Percentiles rank a stretch among this genome's conserved stretches.
These are phyloP conservation scores for Paraconiothyrium brasiliense DNA, from an alignment of 2,329 filamentous ascomycete species.

Conservation along the genomic window DNA sequence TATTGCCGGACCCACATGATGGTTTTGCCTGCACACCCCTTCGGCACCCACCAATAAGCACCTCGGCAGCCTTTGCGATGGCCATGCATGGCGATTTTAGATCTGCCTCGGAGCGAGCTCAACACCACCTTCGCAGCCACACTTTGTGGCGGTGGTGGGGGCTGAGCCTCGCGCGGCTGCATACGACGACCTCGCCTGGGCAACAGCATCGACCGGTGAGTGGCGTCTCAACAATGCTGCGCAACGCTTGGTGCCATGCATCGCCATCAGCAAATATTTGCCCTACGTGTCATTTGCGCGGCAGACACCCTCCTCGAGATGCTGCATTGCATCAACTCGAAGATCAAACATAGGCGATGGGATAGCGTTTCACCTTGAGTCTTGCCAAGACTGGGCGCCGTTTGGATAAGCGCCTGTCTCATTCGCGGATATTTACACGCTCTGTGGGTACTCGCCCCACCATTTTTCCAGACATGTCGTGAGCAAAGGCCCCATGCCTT, in stretches of 20 bases:
- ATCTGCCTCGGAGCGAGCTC: slow-evolving; percentile 15
- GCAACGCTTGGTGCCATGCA: slow-evolving; percentile 16
- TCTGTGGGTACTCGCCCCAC: neutral
- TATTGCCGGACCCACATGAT: neutral
- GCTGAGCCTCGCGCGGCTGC: slow-evolving; percentile 7
- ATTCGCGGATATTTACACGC: slow-evolving; percentile 15
- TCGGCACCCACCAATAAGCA: slow-evolving; percentile 4
- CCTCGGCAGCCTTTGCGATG: neutral
- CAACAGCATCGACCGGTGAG: slow-evolving; percentile 9
- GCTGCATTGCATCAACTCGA: slow-evolving; percentile 15
- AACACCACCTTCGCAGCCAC: slow-evolving; percentile 17
- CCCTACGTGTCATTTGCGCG: neutral
- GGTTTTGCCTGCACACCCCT: neutral
- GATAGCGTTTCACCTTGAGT: slow-evolving; percentile 17
- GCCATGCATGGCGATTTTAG: too few relatives aligned
- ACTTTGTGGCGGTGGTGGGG: slow-evolving; percentile 2
- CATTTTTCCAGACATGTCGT: neutral
- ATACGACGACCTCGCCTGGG: neutral
- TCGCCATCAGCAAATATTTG: slow-evolving; percentile 3
- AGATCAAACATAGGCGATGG: slow-evolving; percentile 19
- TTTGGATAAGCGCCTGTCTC: slow-evolving; percentile 5
- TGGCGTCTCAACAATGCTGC: neutral
- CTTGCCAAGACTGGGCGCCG: slow-evolving; percentile 11
- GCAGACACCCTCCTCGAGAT: neutral
- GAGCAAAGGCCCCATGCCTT: neutral